Base-by-base conservation (phyloP, 2,329 filamentous ascomycete genomes). In the Knoxdaviesia capensis region DNA sequence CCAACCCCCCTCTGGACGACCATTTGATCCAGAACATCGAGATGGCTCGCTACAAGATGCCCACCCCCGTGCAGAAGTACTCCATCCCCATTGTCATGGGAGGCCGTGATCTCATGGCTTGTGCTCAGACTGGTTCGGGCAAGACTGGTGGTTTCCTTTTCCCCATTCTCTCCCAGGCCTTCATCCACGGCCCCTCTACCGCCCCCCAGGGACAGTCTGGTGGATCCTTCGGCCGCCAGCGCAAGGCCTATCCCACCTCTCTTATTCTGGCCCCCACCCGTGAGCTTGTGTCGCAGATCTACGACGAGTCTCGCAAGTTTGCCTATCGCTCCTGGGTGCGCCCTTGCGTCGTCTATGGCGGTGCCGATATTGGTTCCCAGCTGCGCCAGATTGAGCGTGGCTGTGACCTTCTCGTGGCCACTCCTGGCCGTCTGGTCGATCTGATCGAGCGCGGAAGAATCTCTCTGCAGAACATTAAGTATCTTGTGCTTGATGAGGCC, bases 81-180 rank as follows among this genome's bases (percentile, higher is more conserved):
- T 96, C 90, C 4, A 94, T 98, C 44, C 90, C 90, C 51, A 98
- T 98, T 55, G 90, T 98, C 58, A 94, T 94, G 83, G 80, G 78
- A 53, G 90, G 90, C 49, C 86, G 90, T 65, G 90, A 98, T 64
- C 70, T 98, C 59, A 98, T 98, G 90, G 90, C 90, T 62, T 98
- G 90, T 71, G 90, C 90, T 54, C 90, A 98, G 73, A 98, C 90
- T 53, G 90, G 88, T 79, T 98, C 90, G 56, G 90, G 90, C 72
- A 98, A 98, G 76, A 98, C 90, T 60, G 90, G 90, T 69, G 90
- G 90, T 71, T 98, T 98, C 76, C 69, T 98, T 49, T 98, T 98
- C 71, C 90, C 90, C 45, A 96, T 98, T 50, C 74, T 98, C 41
- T 94, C 90, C n/a, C 88, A 98, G 65, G 85, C 88, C 42, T 96